Conservation (phyloP, 139 green algal genomes). For the Volvox reticuliferus region DNA sequence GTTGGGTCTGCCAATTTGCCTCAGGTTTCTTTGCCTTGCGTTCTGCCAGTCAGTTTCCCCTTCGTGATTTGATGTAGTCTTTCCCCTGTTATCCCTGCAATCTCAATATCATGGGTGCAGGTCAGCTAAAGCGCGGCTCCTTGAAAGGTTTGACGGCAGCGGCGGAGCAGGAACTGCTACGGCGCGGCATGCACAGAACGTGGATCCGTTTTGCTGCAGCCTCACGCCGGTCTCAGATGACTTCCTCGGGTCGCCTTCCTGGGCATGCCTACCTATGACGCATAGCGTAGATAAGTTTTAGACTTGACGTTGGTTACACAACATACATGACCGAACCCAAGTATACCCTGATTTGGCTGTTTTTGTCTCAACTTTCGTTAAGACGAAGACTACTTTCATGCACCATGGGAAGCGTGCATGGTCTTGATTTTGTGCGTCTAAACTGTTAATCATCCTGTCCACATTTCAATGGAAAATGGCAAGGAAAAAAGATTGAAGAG, state of each 20-base stretch:
- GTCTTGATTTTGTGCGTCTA: background rate
- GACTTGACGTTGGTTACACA: no score
- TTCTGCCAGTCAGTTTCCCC: no score
- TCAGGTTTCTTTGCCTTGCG: no score
- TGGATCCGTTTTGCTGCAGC: conserved; percentile 8
- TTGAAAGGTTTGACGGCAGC: conserved; percentile 4
- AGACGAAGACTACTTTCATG: background rate
- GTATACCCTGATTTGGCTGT: no score
- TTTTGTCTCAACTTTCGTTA: no score
- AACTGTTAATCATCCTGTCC: no score
- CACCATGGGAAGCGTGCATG: background rate
- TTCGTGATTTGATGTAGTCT: no score
- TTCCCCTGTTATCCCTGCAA: no score
- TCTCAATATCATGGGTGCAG: background rate
- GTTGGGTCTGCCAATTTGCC: no score
- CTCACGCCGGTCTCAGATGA: conserved; percentile 26
- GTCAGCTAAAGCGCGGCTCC: conserved; percentile 12
- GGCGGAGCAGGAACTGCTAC: background rate
- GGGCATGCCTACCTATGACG: background rate
- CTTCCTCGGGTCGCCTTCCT: conserved; percentile 30
- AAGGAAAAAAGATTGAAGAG: no score
- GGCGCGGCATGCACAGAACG: background rate
- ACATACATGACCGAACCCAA: no score
- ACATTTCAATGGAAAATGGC: no score
- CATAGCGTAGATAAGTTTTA: background rate